Evolutionary conservation across 1,284 basidiomycete species (phyloP).

Genomic region (Acaromyces ingoldii): DNA sequence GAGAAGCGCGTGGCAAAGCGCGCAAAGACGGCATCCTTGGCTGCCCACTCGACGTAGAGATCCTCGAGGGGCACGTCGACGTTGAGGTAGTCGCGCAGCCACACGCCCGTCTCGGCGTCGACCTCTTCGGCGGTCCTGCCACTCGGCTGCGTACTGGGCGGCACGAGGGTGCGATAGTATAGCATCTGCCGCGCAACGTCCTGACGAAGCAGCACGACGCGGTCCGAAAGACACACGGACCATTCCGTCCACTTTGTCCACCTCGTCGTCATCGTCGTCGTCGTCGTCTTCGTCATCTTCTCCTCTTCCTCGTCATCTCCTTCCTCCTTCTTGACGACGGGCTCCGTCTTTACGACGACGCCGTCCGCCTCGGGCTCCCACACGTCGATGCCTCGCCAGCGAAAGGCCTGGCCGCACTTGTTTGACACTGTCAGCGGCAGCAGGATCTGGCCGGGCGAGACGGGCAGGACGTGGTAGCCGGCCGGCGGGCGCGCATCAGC

Average conservation of each 20-base stretch:
- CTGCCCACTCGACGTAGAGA: conserved; percentile 73
- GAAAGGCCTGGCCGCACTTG: conserved; percentile 48
- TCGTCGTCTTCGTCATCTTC: neutral
- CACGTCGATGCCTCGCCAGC: conserved; percentile 40
- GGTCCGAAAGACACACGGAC: conserved; percentile 45
- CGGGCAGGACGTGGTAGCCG: conserved; percentile 21
- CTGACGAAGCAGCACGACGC: conserved; percentile 45
- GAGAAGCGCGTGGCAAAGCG: conserved; percentile 60
- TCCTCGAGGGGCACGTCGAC: conserved; percentile 68
- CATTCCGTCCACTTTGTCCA: conserved; percentile 32
- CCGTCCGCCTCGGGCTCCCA: conserved; percentile 12
- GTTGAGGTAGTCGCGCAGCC: conserved; percentile 86
- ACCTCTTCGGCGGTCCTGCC: neutral
- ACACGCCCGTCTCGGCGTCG: conserved; percentile 60
- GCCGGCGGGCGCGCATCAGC: too few species aligned
- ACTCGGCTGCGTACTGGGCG: neutral
- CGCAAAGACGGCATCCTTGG: conserved; percentile 70
- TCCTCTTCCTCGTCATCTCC: neutral
- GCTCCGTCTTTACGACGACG: conserved; percentile 6
- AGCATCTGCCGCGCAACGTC: conserved; percentile 33
- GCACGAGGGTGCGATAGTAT: conserved; percentile 34
- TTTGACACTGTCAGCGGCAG: conserved; percentile 45
- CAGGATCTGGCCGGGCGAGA: conserved; percentile 20
- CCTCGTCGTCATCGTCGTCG: neutral
- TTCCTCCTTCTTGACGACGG: conserved; percentile 7